A percentile compares a stretch with the other conserved stretches of the same genome.
phyloP scores from a whole-genome alignment of 495 filamentous ascomycete genomes.

The Emericellopsis terricola region DNA sequence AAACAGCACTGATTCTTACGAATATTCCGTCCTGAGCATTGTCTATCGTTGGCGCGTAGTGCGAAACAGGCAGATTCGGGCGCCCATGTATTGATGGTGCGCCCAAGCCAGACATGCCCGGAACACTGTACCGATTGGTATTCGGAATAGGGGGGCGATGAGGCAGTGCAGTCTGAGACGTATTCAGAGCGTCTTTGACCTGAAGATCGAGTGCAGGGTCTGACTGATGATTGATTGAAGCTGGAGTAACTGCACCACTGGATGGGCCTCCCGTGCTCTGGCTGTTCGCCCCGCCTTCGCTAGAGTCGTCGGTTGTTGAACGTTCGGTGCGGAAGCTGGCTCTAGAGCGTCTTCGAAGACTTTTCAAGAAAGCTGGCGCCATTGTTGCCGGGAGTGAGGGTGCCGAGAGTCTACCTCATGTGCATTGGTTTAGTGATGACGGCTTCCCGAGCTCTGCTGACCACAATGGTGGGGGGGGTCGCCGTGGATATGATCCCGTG shows the following conservation, averaged over 20 bases:
- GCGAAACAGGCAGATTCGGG: slow-evolving; percentile 41
- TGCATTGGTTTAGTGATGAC: too few relatives aligned
- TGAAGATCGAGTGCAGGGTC: slow-evolving; percentile 30
- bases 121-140: slow-evolving; percentile 25
- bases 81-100: slow-evolving; percentile 34
- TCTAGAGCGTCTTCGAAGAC: slow-evolving; percentile 55
- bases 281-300: slow-evolving; percentile 22
- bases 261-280: slow-evolving; percentile 26
- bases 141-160: slow-evolving; percentile 19
- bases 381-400: too few relatives aligned
- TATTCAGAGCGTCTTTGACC: too few relatives aligned
- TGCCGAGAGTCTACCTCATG: too few relatives aligned
- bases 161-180: slow-evolving; percentile 22
- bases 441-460: too few relatives aligned
- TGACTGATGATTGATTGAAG: slow-evolving; percentile 22
- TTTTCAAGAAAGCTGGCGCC: slow-evolving; percentile 49
- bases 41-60: slow-evolving; percentile 58
- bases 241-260: slow-evolving; percentile 25
- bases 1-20: background rate
- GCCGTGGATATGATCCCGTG: too few relatives aligned
- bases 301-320: slow-evolving; percentile 31
- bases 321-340: slow-evolving; percentile 41
- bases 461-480: too few relatives aligned
- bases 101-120: slow-evolving; percentile 34
- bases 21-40: slow-evolving; percentile 42